Percentiles rank a stretch among this genome's conserved stretches.
Evolutionary conservation across 495 filamentous ascomycete genomes (phyloP).

Genomic region (Trichoderma asperelloides): DNA sequence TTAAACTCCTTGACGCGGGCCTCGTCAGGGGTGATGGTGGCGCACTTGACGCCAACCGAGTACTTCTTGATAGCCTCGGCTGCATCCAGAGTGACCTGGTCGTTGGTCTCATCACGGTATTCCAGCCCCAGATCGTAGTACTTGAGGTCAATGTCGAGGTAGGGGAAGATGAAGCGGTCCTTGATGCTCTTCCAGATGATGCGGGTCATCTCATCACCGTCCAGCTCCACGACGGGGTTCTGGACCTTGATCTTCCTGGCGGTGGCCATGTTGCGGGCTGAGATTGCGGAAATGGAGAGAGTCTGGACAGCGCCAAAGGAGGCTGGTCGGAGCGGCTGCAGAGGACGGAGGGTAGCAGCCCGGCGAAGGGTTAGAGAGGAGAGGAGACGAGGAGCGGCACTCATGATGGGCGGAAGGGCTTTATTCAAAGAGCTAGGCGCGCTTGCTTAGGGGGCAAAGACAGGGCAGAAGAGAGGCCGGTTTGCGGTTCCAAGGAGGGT

Average conservation of each 20-base stretch:
- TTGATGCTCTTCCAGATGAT: constrained; percentile 99
- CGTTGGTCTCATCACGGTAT: constrained; percentile 91
- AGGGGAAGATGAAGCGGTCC: constrained; percentile 92
- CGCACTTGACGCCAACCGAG: constrained; percentile 96
- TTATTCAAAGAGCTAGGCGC: no score
- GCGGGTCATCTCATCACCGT: constrained; percentile 99
- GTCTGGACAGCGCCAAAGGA: constrained; percentile 15
- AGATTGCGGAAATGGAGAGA: constrained; percentile 15
- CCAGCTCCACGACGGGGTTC: constrained; percentile 94
- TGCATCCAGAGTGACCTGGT: constrained; percentile 87
- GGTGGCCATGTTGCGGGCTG: constrained; percentile 32
- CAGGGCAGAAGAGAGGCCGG: no score
- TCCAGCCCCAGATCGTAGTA: constrained; percentile 96
- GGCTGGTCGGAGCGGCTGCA: constrained; percentile 21
- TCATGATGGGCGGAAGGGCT: constrained; percentile 18
- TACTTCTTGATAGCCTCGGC: constrained; percentile 99
- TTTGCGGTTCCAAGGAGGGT: no score
- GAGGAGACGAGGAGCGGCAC: constrained; percentile 19
- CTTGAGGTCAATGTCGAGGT: constrained; percentile 94
- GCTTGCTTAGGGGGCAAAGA: no score
- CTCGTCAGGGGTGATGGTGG: constrained; percentile 97
- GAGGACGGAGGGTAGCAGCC: constrained; percentile 18
- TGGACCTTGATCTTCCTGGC: constrained; percentile 83
- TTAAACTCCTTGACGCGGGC: constrained; percentile 94
- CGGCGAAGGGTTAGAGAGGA: constrained; percentile 19